phyloP scores from a whole-genome alignment of 257 asterid genomes.

The Solanum rostratum region DNA sequence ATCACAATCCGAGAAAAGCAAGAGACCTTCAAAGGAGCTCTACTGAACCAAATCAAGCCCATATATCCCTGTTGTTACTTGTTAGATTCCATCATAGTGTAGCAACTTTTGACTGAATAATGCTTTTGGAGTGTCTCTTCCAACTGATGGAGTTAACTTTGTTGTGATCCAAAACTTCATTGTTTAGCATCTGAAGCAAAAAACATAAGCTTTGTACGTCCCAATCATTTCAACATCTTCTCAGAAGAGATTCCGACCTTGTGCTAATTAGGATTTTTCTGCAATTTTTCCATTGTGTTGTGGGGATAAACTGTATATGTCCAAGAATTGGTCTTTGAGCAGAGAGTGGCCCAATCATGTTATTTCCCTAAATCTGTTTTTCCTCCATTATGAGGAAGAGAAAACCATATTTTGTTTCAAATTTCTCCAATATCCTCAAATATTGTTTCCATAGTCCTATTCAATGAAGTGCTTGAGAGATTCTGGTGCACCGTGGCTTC shows the following conservation, averaged over 20 bases:
- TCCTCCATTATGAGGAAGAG: not conserved
- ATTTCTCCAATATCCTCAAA: not conserved
- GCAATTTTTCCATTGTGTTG: not conserved
- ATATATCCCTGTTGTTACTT: not conserved
- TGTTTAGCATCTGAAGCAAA: not conserved
- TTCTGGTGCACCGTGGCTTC: not conserved
- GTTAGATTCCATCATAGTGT: not conserved
- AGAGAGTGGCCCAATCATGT: not conserved
- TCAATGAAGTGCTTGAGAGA: not conserved
- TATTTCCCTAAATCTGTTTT: not conserved
- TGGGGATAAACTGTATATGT: not conserved
- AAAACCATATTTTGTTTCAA: not conserved
- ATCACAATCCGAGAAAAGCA: not conserved
- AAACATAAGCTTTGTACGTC: not conserved
- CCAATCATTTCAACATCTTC: not conserved
- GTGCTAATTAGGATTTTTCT: not conserved
- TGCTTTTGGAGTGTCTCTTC: not conserved
- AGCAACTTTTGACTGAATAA: not conserved
- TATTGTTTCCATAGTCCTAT: not conserved
- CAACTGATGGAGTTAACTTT: not conserved
- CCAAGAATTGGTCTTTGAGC: not conserved
- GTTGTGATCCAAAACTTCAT: not conserved
- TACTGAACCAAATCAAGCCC: not conserved
- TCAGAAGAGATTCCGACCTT: not conserved
- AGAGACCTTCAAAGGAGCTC: not conserved